Evolutionary conservation across 2,329 filamentous ascomycete species (phyloP).

Genomic region (Colletotrichum incanum): DNA sequence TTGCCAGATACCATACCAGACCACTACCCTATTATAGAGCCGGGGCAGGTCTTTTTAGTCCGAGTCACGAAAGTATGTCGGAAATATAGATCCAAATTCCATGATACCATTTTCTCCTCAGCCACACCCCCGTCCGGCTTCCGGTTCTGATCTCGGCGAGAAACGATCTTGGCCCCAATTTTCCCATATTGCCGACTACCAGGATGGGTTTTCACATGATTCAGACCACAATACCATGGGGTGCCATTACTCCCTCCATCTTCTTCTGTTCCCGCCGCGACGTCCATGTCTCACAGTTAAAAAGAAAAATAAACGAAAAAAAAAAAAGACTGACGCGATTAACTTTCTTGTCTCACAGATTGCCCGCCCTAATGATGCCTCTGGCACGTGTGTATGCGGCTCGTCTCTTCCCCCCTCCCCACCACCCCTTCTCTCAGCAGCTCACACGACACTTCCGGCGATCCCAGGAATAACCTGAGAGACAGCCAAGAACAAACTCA

Average conservation of each 20-base stretch:
- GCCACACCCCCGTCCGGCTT: not conserved
- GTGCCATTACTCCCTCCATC: not conserved
- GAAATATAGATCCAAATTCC: not conserved
- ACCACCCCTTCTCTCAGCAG: too few species aligned
- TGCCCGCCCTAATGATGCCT: too few species aligned
- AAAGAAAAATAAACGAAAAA: too few species aligned
- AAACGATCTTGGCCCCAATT: not conserved
- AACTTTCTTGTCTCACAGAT: not conserved
- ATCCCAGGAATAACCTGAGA: conserved; percentile 4
- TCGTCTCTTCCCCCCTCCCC: too few species aligned
- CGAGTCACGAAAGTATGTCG: not conserved
- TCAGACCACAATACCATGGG: not conserved
- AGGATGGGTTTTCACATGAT: conserved; percentile 6
- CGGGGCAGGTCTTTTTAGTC: not conserved
- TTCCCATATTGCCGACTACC: not conserved
- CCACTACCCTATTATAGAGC: conserved; percentile 8
- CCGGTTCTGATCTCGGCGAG: not conserved
- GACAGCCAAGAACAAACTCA: not conserved
- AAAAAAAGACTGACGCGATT: not conserved
- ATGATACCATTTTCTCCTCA: not conserved
- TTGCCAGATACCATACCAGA: conserved; percentile 25
- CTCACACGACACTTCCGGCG: not conserved
- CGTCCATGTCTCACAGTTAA: not conserved
- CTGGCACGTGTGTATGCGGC: not conserved
- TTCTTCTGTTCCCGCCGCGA: not conserved